Percentiles rank a stretch among this genome's conserved stretches.
Evolutionary conservation across 2,329 filamentous ascomycete genomes (phyloP).

Genomic region (Xylaria sp.): DNA sequence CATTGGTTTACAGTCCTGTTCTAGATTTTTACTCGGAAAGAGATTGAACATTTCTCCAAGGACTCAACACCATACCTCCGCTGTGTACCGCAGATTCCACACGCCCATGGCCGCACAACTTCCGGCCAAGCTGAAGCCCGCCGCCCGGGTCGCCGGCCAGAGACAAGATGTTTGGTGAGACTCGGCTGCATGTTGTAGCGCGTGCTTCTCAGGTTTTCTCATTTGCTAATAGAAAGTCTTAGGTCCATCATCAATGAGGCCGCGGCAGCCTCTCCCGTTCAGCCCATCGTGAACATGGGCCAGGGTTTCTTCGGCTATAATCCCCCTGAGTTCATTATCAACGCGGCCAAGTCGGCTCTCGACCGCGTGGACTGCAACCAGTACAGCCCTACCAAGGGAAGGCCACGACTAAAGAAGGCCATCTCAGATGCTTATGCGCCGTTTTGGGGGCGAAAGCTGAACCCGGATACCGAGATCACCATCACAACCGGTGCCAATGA

Average conservation of each 20-base stretch:
- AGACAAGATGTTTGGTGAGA: slow-evolving; percentile 65
- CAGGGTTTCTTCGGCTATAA: slow-evolving; percentile 91
- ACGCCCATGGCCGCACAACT: slow-evolving; percentile 54
- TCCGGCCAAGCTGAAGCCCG: slow-evolving; percentile 61
- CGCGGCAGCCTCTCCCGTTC: slow-evolving; percentile 69
- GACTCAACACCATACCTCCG: slow-evolving; percentile 5
- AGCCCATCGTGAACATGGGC: slow-evolving; percentile 74
- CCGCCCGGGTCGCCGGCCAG: slow-evolving; percentile 61
- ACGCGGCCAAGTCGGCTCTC: slow-evolving; percentile 90
- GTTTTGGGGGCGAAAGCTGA: slow-evolving; percentile 81
- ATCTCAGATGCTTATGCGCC: slow-evolving; percentile 93
- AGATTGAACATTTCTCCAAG: slow-evolving; percentile 15
- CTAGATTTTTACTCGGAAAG: slow-evolving; percentile 21
- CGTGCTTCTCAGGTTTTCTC: background rate
- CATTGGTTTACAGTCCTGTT: slow-evolving; percentile 25
- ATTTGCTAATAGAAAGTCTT: slow-evolving; percentile 34
- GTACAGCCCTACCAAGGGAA: slow-evolving; percentile 95
- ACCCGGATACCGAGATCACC: slow-evolving; percentile 92
- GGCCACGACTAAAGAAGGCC: slow-evolving; percentile 90
- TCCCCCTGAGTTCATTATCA: slow-evolving; percentile 87
- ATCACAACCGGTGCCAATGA: slow-evolving; percentile 94
- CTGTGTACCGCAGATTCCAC: slow-evolving; percentile 42
- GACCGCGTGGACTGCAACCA: slow-evolving; percentile 97
- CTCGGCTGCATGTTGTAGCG: background rate
- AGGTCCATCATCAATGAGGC: slow-evolving; percentile 76